phyloP scores from a whole-genome alignment of 2,329 filamentous ascomycete species.

The Cercospora citrullina region DNA sequence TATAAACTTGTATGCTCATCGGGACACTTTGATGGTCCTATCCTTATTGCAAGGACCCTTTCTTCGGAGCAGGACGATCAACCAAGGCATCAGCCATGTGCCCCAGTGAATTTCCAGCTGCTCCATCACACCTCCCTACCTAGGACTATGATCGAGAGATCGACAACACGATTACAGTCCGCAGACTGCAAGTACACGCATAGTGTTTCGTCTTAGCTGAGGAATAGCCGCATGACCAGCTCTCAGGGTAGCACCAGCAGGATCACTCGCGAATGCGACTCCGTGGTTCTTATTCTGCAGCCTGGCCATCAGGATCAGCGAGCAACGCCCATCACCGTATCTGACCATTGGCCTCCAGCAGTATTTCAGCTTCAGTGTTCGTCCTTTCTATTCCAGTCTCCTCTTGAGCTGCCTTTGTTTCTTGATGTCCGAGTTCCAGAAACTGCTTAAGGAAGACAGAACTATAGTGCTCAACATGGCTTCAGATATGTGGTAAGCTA shows the following conservation, averaged over 20 bases:
- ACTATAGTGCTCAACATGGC: neutral
- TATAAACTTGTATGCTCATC: neutral
- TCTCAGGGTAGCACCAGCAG: neutral
- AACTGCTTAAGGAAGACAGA: neutral
- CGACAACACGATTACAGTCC: neutral
- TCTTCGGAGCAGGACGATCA: too few relatives aligned
- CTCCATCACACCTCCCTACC: neutral
- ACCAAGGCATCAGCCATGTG: neutral
- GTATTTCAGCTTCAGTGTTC: neutral
- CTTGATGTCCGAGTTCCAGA: neutral
- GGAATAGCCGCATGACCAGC: neutral
- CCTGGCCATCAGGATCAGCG: neutral
- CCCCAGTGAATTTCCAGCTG: neutral
- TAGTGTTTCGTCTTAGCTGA: neutral
- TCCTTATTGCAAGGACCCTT: too few relatives aligned
- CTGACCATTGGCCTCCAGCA: neutral
- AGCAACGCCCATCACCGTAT: neutral
- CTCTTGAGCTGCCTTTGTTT: neutral
- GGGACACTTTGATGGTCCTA: too few relatives aligned
- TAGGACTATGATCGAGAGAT: neutral
- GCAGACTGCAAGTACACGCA: neutral
- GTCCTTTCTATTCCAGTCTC: neutral
- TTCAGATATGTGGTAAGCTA: slow-evolving; percentile 8
- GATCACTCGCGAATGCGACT: neutral
- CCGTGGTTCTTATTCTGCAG: neutral